phyloP scores from a whole-genome alignment of 768 basidiomycete genomes.

The Boletus tomentosulus region DNA sequence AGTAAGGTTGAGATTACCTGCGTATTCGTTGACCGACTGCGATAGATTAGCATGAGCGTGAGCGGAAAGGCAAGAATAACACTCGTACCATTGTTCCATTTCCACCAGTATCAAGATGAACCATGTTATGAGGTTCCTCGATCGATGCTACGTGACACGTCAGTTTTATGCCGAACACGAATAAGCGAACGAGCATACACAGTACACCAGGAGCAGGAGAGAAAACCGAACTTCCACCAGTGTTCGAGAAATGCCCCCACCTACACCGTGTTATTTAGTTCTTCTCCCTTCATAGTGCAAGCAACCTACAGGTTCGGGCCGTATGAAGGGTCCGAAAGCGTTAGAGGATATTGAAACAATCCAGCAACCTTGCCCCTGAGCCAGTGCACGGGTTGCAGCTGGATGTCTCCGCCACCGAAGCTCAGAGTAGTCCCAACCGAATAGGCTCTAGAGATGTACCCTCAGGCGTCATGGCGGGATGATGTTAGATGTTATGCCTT shows the following conservation, averaged over 20 bases:
- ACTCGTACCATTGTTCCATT: conserved; percentile 15
- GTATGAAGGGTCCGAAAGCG: conserved; percentile 4
- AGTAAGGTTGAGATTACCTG: conserved; percentile 4
- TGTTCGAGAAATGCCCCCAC: background rate
- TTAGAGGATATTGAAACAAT: conserved; percentile 16
- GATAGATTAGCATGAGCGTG: background rate
- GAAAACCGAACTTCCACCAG: background rate
- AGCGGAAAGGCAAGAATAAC: background rate
- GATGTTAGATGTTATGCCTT: background rate
- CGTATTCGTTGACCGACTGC: conserved; percentile 17
- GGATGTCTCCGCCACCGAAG: background rate
- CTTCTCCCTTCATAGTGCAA: background rate
- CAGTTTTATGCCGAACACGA: background rate
- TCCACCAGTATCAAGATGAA: conserved; percentile 16
- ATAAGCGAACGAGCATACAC: background rate
- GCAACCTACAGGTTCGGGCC: conserved; percentile 14
- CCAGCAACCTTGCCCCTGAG: conserved; percentile 13
- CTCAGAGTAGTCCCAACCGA: background rate
- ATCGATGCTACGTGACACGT: conserved; percentile 8
- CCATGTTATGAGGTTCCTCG: conserved; percentile 19
- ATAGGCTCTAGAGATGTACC: conserved; percentile 1
- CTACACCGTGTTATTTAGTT: background rate
- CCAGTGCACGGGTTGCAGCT: conserved; percentile 6
- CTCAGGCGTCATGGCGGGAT: background rate
- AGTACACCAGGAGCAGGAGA: background rate